A percentile compares a stretch with the other conserved stretches of the same genome.
Evolutionary conservation across 2,329 filamentous ascomycete species (phyloP).

Genomic region (Paraphaeosphaeria sporulosa): DNA sequence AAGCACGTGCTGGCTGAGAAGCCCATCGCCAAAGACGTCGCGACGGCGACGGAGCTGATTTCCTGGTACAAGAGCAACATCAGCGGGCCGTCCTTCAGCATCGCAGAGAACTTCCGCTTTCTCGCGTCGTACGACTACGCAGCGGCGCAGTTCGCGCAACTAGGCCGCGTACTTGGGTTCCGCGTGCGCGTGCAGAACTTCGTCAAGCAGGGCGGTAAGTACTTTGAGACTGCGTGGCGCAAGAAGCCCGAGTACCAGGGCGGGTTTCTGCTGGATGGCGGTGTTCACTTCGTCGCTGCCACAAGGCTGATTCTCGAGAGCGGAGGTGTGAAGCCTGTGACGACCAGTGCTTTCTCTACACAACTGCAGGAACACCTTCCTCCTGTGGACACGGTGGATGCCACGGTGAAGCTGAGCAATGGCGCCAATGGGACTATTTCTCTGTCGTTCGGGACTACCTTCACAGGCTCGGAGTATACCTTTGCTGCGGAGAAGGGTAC

Average conservation of each 20-base stretch:
- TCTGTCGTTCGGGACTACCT: conserved; percentile 65
- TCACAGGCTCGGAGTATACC: conserved; percentile 62
- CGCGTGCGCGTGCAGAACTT: conserved; percentile 55
- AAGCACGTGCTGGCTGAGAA: conserved; percentile 77
- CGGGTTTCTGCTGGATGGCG: conserved; percentile 78
- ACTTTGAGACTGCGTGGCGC: conserved; percentile 68
- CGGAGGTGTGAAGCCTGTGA: conserved; percentile 52
- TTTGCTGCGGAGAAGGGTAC: conserved; percentile 66
- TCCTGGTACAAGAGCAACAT: conserved; percentile 55
- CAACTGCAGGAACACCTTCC: conserved; percentile 65
- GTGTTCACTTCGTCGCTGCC: conserved; percentile 74
- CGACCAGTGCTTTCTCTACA: conserved; percentile 63
- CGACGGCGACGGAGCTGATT: conserved; percentile 58
- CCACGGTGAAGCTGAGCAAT: conserved; percentile 61
- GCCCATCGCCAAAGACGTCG: conserved; percentile 69
- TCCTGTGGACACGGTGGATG: conserved; percentile 72
- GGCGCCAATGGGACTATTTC: conserved; percentile 66
- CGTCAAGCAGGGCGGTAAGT: conserved; percentile 61
- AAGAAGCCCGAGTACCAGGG: conserved; percentile 75
- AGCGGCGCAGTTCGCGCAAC: conserved; percentile 55
- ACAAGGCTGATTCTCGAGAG: conserved; percentile 65
- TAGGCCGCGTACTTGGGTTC: conserved; percentile 66
- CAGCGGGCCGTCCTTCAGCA: conserved; percentile 48
- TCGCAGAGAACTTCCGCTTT: conserved; percentile 80
- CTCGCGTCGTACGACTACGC: conserved; percentile 63